Conservation (phyloP, 1,139 yeast genomes). For the Fermentozyma sake region DNA sequence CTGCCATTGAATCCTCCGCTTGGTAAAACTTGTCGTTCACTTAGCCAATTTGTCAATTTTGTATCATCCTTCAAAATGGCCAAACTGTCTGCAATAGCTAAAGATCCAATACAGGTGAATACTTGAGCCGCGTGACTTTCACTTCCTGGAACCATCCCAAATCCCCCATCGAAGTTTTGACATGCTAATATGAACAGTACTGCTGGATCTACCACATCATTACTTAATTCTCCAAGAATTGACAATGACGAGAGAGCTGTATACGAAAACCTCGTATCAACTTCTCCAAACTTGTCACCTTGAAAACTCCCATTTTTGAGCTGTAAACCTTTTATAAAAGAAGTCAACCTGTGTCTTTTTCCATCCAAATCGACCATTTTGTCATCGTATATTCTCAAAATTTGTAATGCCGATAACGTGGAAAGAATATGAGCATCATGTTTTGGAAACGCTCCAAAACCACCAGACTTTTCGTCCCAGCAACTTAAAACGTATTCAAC, state of each 20-base stretch:
- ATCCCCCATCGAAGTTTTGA: conserved; percentile 93
- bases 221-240: conserved; percentile 60
- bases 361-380: conserved; percentile 40
- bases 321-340: conserved; percentile 54
- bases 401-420: conserved; percentile 83
- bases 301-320: conserved; percentile 72
- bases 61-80: conserved; percentile 41
- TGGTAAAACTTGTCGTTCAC: conserved; percentile 79
- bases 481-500: conserved; percentile 67
- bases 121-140: conserved; percentile 95
- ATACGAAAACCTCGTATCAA: conserved; percentile 87
- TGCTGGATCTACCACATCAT: conserved; percentile 59
- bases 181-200: conserved; percentile 63
- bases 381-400: conserved; percentile 58
- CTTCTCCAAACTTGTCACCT: conserved; percentile 90
- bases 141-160: conserved; percentile 90
- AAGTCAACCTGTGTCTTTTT: conserved; percentile 23
- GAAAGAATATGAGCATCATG: conserved; percentile 90
- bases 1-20: conserved; percentile 94
- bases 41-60: conserved; percentile 72
- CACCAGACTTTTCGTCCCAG: conserved; percentile 59
- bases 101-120: conserved; percentile 78
- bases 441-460: conserved; percentile 84
- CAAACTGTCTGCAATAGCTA: conserved; percentile 64
- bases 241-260: conserved; percentile 73